Evolutionary conservation across 1,284 basidiomycete genomes (phyloP).

Genomic region (Leccinum fallax): DNA sequence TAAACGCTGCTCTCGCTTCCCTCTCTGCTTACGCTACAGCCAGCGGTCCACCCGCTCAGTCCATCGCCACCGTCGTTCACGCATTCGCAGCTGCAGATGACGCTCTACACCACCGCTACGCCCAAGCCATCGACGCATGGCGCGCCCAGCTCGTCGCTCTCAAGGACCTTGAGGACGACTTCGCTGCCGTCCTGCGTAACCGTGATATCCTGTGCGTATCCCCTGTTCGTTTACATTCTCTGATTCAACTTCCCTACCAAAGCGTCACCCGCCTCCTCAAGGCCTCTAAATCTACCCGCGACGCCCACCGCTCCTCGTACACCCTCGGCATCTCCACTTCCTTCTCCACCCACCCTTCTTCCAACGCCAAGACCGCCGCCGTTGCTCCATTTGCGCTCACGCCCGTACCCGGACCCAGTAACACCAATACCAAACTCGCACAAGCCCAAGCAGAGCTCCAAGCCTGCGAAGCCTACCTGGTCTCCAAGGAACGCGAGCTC

Average conservation of each 20-base stretch:
- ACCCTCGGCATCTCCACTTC: conserved; percentile 37
- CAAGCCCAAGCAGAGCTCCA: conserved; percentile 73
- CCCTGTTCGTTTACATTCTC: too few relatives aligned
- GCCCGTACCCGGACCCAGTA: background rate
- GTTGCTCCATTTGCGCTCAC: background rate
- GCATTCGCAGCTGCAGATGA: conserved; percentile 65
- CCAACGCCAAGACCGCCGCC: conserved; percentile 31
- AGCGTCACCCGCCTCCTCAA: conserved; percentile 76
- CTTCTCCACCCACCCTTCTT: conserved; percentile 37
- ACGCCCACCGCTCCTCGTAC: conserved; percentile 38
- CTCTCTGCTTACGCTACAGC: conserved; percentile 74
- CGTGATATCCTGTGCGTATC: conserved; percentile 48
- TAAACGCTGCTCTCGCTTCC: conserved; percentile 62
- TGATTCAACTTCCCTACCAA: too few relatives aligned
- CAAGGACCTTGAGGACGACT: conserved; percentile 67
- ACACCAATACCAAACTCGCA: conserved; percentile 52
- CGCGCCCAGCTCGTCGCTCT: conserved; percentile 50
- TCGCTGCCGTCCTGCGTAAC: conserved; percentile 67
- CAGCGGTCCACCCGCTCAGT: conserved; percentile 45
- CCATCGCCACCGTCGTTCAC: conserved; percentile 60
- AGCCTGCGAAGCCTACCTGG: conserved; percentile 74
- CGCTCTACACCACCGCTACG: conserved; percentile 59
- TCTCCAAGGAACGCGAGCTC: conserved; percentile 65
- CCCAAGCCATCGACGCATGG: conserved; percentile 63
- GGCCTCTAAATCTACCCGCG: conserved; percentile 61